Evolutionary conservation across 1,139 yeast species (phyloP), one percentile per base, ranked within the genome.

Genomic region (Blastobotrys ciferrii): DNA sequence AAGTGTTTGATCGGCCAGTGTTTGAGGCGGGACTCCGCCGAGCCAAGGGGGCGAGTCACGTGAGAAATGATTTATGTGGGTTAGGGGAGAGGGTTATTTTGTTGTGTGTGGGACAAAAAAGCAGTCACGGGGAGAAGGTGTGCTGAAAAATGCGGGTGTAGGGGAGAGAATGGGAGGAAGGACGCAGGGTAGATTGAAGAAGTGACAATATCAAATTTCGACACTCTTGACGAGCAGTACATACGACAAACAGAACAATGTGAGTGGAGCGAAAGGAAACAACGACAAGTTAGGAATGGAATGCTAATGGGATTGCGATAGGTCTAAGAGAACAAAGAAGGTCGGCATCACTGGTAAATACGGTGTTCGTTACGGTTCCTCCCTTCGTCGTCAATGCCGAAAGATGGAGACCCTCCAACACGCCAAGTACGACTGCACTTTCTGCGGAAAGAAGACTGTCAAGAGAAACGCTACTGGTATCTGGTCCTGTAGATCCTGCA

Each of bases 321-420:
- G 96, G 98, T 85, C 97, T 78, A 91, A 91, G 82, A 88, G 99
- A 87, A 92, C 99, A 71, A 92, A 92, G 95, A 92, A 92, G 91
- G 99, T 92, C 76, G 99, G 99, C 79, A 92, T 92, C 82, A 92
- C 99, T 77, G 99, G 99, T 84, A 94, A 94, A 84, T 92, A 88
- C 85, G 99, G 98, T 87, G 97, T 92, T 80, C 91, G 98, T 85
- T 92, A 92, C 81, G 98, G 99, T 91, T 92, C 98, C 71, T 94
- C 99, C 65, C 84, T 92, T 78, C 91, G 99, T 87, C 91, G 98
- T 82, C 97, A 89, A 80, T 87, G 96, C 82, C 91, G 91, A 86
- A 92, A 92, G 84, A 81, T 94, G 78, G 98, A 94, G 81, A 86
- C 88, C 70, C 97, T 89, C 80, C 97, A 91, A 77, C 98, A 92